Base-by-base conservation (phyloP, 1,284 basidiomycete species). In the Flammula alnicola region DNA sequence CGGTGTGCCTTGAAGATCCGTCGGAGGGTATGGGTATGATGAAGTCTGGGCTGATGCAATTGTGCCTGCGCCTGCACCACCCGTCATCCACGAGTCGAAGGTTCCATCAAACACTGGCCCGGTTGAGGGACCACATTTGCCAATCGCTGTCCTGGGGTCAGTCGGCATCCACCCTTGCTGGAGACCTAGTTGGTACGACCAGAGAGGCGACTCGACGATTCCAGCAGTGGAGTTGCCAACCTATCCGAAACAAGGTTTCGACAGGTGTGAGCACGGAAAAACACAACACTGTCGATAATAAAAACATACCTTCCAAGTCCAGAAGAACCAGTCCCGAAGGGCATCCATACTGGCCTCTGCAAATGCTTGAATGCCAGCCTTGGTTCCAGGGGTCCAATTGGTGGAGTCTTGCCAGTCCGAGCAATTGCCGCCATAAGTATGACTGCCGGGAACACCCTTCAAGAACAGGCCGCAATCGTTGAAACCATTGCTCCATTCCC, bases 161-260 rank as follows among this genome's bases (percentile, higher is more conserved):
- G 68, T 72, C 12, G 92, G 90, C 55, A 94, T 86, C 84, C 85
- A 95, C 8, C 93, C 93, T 43, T 83, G 69, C 58, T 81, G 67
- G 33, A 93, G 75, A 27, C 93, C 93, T 52, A 93, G 86, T 60
- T 84, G 69, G 72, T 94, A 94, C 31, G 88, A 87, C 92, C 92
- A 90, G 27, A 87, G 74, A 19, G 91, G 89, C 2, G 88, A 70
- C 61, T 82, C 75, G 6, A 90, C 80, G 12, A 66, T 71, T 49
- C 81, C 81, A 7, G 80, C 72, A 3, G 74, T 73, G 1, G 80
- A 89, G 61, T 85, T 81, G 38, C 85, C 91, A 59, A 95, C 84
- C 81, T 74, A n/a, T n/a, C n/a, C n/a, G n/a, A n/a, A n/a, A n/a
- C n/a, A n/a, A n/a, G n/a, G n/a, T n/a, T n/a, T n/a, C n/a, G n/a